Conservation (phyloP, 2,329 filamentous ascomycete genomes). For the Penicillium corylophilum region DNA sequence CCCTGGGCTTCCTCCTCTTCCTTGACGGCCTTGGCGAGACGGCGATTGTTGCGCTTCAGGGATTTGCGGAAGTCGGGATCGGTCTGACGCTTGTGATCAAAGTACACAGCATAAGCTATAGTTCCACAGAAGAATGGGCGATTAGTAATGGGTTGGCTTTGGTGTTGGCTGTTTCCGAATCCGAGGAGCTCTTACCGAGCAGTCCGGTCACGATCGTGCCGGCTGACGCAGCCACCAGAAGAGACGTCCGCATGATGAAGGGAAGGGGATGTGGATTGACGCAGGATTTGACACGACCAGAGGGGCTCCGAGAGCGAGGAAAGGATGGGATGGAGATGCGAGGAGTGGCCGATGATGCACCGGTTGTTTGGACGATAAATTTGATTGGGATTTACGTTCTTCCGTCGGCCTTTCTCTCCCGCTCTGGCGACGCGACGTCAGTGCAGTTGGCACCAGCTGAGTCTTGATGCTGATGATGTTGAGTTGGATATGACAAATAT, state of each 20-base stretch:
- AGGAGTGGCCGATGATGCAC: conserved; percentile 9
- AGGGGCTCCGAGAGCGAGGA: conserved; percentile 1
- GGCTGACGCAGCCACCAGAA: conserved; percentile 57
- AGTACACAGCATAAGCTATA: conserved; percentile 64
- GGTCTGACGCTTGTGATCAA: conserved; percentile 64
- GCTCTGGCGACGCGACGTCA: conserved; percentile 12
- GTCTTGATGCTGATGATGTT: too few relatives aligned
- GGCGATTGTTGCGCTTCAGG: conserved; percentile 52
- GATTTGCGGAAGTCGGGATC: conserved; percentile 63
- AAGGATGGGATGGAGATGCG: conserved; percentile 3
- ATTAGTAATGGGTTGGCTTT: conserved; percentile 7
- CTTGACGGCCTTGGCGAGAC: conserved; percentile 47
- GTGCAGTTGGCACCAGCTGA: neutral
- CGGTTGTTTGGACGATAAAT: conserved; percentile 26
- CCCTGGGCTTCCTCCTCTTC: conserved; percentile 50
- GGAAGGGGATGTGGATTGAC: conserved; percentile 6
- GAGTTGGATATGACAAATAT: too few relatives aligned
- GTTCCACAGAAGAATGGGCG: neutral
- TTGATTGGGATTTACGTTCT: conserved; percentile 39
- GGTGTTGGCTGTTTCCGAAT: neutral
- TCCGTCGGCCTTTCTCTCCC: conserved; percentile 39
- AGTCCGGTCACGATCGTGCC: conserved; percentile 60
- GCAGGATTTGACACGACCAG: conserved; percentile 2
- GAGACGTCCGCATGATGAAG: conserved; percentile 54
- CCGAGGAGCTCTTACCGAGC: conserved; percentile 44